phyloP scores from a whole-genome alignment of 139 green algal genomes.

The Edaphochlamys debaryana region DNA sequence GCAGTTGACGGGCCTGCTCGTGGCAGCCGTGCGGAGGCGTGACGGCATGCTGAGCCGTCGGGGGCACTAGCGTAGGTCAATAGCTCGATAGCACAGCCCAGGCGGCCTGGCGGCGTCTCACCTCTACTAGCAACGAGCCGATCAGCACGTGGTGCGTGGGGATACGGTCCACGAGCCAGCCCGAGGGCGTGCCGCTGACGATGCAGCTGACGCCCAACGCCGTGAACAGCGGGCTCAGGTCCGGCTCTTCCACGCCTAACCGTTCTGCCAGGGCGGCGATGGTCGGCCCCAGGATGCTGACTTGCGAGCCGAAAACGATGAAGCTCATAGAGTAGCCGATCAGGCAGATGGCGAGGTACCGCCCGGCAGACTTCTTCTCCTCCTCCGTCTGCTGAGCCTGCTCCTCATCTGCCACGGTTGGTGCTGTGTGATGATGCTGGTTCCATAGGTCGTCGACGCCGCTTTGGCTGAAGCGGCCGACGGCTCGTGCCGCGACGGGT shows the following conservation, averaged over 20 bases:
- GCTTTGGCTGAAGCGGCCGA: conserved; percentile 16
- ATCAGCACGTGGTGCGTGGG: conserved; percentile 58
- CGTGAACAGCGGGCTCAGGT: conserved; percentile 58
- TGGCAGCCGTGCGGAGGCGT: no score
- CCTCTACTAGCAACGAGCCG: conserved; percentile 52
- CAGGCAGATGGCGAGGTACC: conserved; percentile 45
- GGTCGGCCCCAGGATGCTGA: conserved; percentile 57
- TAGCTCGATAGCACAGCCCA: no score
- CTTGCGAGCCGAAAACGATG: conserved; percentile 62
- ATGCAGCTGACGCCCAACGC: conserved; percentile 62
- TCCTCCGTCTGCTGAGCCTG: background rate
- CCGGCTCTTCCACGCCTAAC: conserved; percentile 45
- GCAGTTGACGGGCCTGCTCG: no score
- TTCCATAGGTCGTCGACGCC: conserved; percentile 2
- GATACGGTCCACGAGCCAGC: conserved; percentile 56
- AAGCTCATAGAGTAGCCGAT: conserved; percentile 59
- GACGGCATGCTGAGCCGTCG: no score
- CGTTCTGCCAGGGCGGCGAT: conserved; percentile 38
- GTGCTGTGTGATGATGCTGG: background rate
- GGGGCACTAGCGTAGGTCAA: no score
- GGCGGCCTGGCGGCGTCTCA: no score
- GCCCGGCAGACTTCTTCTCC: background rate
- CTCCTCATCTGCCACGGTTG: conserved; percentile 27
- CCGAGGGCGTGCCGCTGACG: conserved; percentile 53
- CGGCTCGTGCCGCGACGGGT: background rate